A percentile compares a stretch with the other conserved stretches of the same genome.
These are phyloP conservation scores for Kwoniella europaea DNA, from an alignment of 768 basidiomycete species.

Conservation along the genomic window DNA sequence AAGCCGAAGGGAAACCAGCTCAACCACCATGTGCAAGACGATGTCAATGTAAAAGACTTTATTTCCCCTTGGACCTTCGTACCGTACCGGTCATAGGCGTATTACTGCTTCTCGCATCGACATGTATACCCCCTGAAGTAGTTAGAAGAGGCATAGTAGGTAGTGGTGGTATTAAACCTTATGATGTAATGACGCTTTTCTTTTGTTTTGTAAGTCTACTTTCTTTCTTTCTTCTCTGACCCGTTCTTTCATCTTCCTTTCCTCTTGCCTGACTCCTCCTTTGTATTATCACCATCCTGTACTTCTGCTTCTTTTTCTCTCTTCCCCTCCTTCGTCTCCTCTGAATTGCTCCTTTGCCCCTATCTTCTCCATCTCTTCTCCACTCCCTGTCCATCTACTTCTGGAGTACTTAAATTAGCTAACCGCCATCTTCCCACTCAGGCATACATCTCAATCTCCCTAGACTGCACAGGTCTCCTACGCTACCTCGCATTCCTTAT, in stretches of 20 bases:
- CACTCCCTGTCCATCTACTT: too few relatives aligned
- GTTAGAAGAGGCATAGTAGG: constrained; percentile 81
- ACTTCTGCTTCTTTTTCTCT: too few relatives aligned
- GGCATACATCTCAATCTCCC: constrained; percentile 86
- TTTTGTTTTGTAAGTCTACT: constrained; percentile 68
- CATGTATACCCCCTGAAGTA: constrained; percentile 60
- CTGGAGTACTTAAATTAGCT: not conserved
- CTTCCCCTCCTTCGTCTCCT: too few relatives aligned
- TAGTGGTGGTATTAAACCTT: constrained; percentile 77
- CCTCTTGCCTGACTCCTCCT: not conserved
- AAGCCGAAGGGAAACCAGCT: not conserved
- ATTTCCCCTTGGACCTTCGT: constrained; percentile 51
- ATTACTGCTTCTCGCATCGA: constrained; percentile 59
- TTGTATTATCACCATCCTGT: too few relatives aligned
- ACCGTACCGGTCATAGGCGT: constrained; percentile 61
- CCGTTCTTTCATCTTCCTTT: not conserved
- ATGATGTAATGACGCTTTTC: constrained; percentile 92
- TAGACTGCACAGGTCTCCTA: constrained; percentile 86
- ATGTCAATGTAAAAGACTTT: constrained; percentile 15
- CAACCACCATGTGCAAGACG: constrained; percentile 4
- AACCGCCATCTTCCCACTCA: constrained; percentile 23
- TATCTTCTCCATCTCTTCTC: too few relatives aligned
- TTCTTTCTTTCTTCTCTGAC: not conserved
- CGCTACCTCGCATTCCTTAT: constrained; percentile 89
- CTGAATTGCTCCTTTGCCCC: too few relatives aligned